phyloP scores from a whole-genome alignment of 1,284 basidiomycete species.

The Ustilago xerochloae region DNA sequence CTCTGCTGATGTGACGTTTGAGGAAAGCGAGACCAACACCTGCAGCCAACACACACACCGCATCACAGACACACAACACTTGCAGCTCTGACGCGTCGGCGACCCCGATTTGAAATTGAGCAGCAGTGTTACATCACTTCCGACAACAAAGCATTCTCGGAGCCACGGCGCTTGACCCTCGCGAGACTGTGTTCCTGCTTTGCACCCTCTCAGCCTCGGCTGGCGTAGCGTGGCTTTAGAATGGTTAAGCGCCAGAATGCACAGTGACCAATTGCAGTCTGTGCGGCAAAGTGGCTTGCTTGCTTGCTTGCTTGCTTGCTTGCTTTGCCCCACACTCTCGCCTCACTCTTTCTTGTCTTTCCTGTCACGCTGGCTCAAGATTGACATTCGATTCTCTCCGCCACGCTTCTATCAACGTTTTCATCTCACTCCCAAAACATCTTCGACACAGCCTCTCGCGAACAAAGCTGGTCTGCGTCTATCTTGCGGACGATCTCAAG shows the following conservation, averaged over 20 bases:
- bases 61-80: not conserved
- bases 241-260: not conserved
- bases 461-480: too few species aligned
- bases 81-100: conserved; percentile 9
- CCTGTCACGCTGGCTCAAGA: too few species aligned
- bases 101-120: not conserved
- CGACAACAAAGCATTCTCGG: not conserved
- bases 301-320: not conserved
- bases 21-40: conserved; percentile 22
- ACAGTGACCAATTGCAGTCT: conserved; percentile 7
- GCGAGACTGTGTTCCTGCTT: conserved; percentile 4
- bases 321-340: conserved; percentile 3
- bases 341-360: too few species aligned
- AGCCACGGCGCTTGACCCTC: not conserved
- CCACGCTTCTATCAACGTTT: too few species aligned
- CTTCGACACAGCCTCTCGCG: too few species aligned
- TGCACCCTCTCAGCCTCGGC: not conserved
- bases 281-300: not conserved
- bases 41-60: not conserved
- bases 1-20: not conserved
- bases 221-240: not conserved
- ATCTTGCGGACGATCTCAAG: not conserved
- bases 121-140: not conserved
- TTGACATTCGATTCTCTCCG: too few species aligned
- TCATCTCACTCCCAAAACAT: too few species aligned